Conservation (phyloP, 1,139 yeast species). For the Diutina neorugosa region DNA sequence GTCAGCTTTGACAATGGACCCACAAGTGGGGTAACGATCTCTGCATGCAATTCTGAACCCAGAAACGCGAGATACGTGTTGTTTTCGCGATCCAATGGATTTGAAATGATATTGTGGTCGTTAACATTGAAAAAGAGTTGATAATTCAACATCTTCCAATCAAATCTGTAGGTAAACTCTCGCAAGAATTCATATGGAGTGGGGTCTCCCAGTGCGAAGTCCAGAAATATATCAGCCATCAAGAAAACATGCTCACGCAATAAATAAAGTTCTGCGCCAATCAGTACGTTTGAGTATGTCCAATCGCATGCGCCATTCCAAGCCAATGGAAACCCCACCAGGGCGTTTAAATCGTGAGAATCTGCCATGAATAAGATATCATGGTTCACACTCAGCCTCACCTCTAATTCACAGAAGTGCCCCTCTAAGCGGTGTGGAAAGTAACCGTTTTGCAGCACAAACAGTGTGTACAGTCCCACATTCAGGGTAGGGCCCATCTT, state of each 20-base stretch:
- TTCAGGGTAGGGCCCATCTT: conserved; percentile 45
- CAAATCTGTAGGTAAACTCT: conserved; percentile 50
- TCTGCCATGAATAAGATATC: conserved; percentile 61
- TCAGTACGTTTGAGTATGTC: conserved; percentile 44
- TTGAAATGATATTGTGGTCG: conserved; percentile 77
- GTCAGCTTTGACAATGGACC: conserved; percentile 48
- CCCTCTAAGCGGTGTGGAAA: conserved; percentile 42
- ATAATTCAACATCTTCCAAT: conserved; percentile 49
- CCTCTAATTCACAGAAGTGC: conserved; percentile 45
- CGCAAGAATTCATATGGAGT: conserved; percentile 65
- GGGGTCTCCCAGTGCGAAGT: conserved; percentile 67
- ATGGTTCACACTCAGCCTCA: conserved; percentile 81
- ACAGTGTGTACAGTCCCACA: conserved; percentile 34
- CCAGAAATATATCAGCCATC: conserved; percentile 62
- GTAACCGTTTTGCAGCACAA: conserved; percentile 44
- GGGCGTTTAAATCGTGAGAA: conserved; percentile 42
- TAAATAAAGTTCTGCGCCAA: conserved; percentile 46
- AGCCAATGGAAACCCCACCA: conserved; percentile 54
- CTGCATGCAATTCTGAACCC: conserved; percentile 45
- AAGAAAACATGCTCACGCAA: conserved; percentile 76
- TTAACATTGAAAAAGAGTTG: conserved; percentile 66
- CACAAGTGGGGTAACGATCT: conserved; percentile 45
- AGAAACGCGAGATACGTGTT: conserved; percentile 66
- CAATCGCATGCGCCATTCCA: conserved; percentile 78
- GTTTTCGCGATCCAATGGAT: conserved; percentile 73